phyloP scores from a whole-genome alignment of 805 yeast genomes.

The Metschnikowia borealis region DNA sequence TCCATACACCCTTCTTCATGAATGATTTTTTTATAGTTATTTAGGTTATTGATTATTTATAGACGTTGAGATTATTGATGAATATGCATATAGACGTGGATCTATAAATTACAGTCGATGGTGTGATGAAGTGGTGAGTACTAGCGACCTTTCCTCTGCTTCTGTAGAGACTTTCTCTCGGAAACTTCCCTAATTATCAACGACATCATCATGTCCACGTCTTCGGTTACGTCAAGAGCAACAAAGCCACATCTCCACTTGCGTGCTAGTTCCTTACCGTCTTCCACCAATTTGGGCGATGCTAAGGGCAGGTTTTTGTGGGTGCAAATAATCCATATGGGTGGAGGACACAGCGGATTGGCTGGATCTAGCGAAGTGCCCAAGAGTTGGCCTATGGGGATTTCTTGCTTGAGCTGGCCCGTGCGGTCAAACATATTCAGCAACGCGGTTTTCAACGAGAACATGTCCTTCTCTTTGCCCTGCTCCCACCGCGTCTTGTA shows the following conservation, averaged over 20 bases:
- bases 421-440: constrained; percentile 57
- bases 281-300: constrained; percentile 55
- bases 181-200: constrained; percentile 57
- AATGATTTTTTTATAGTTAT: too few relatives aligned
- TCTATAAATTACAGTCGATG: too few relatives aligned
- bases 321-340: constrained; percentile 64
- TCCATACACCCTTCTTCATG: not conserved
- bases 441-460: constrained; percentile 54
- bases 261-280: constrained; percentile 54
- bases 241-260: constrained; percentile 66
- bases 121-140: not conserved
- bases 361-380: constrained; percentile 31
- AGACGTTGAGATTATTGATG: too few relatives aligned
- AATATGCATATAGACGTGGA: too few relatives aligned
- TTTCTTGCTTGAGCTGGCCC: constrained; percentile 1
- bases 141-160: constrained; percentile 8
- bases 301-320: constrained; percentile 54
- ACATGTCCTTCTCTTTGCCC: constrained; percentile 66
- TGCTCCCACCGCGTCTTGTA: constrained; percentile 55
- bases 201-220: constrained; percentile 54
- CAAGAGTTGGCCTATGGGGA: constrained; percentile 14
- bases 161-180: constrained; percentile 36
- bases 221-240: constrained; percentile 53
- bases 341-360: constrained; percentile 48
- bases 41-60: too few relatives aligned